These are phyloP conservation scores for Geranium incanum DNA, from an alignment of 441 rosid species.

Conservation along the genomic window DNA sequence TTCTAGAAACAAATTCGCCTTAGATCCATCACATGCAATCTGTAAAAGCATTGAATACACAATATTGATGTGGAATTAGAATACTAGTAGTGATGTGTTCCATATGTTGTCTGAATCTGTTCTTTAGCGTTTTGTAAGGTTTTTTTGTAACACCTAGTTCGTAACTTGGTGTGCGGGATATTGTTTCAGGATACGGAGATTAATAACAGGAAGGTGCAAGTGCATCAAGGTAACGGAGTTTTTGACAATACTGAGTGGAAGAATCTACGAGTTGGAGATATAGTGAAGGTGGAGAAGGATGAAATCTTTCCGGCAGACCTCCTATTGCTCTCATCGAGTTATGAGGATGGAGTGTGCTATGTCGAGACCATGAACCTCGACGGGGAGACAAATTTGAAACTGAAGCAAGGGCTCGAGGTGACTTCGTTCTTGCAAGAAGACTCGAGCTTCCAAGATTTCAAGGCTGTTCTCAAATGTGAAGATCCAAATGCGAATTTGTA, in stretches of 20 bases:
- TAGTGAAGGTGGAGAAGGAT: constrained; percentile 59
- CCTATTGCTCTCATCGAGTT: constrained; percentile 49
- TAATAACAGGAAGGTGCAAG: constrained; percentile 51
- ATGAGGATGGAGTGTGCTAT: constrained; percentile 59
- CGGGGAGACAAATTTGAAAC: constrained; percentile 67
- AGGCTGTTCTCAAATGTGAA: constrained; percentile 52
- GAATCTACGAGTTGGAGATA: constrained; percentile 58
- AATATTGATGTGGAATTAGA: too few relatives aligned
- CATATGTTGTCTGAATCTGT: neutral
- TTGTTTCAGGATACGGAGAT: constrained; percentile 51
- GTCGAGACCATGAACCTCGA: constrained; percentile 82
- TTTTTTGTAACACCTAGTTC: neutral
- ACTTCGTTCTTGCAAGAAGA: constrained; percentile 48
- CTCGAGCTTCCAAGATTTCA: constrained; percentile 39
- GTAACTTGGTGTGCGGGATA: neutral
- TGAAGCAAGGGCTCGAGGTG: constrained; percentile 54
- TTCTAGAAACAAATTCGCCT: too few relatives aligned
- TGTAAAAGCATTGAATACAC: too few relatives aligned
- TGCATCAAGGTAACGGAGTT: constrained; percentile 35
- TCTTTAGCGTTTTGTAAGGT: too few relatives aligned
- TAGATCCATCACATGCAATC: too few relatives aligned
- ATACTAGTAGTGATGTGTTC: too few relatives aligned
- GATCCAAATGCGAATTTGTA: constrained; percentile 71
- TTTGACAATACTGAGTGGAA: constrained; percentile 48
- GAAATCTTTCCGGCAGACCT: constrained; percentile 70